phyloP scores from a whole-genome alignment of 805 yeast species.

The Tetrapisispora taiwanensis region DNA sequence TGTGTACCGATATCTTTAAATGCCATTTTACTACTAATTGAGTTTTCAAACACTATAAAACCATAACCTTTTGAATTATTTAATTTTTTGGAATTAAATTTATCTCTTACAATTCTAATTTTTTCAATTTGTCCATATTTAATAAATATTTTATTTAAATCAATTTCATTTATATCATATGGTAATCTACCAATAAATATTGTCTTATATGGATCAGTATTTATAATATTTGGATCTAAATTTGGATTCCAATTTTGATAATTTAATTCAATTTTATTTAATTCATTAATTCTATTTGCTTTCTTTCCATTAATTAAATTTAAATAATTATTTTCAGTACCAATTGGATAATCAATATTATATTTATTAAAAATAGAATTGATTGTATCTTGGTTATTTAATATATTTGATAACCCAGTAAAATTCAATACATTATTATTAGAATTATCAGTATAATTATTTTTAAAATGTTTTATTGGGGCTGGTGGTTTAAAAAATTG shows the following conservation, averaged over 20 bases:
- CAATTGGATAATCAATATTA: slow-evolving; percentile 21
- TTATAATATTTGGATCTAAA: slow-evolving; percentile 44
- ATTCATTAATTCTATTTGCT: slow-evolving; percentile 10
- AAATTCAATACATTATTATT: slow-evolving; percentile 35
- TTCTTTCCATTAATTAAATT: slow-evolving; percentile 20
- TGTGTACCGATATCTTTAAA: slow-evolving; percentile 39
- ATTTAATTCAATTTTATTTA: slow-evolving; percentile 30
- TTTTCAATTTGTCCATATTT: slow-evolving; percentile 64
- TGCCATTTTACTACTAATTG: slow-evolving; percentile 52
- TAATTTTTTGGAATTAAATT: not conserved
- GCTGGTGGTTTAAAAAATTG: slow-evolving; percentile 41
- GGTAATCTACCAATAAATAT: slow-evolving; percentile 68
- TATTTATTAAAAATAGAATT: slow-evolving; percentile 9
- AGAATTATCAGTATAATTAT: slow-evolving; percentile 46
- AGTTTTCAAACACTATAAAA: slow-evolving; percentile 60
- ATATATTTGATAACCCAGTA: slow-evolving; percentile 34
- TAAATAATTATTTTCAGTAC: slow-evolving; percentile 20
- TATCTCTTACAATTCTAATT: slow-evolving; percentile 40
- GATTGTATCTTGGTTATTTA: slow-evolving; percentile 5
- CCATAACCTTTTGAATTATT: slow-evolving; percentile 69
- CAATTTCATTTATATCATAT: slow-evolving; percentile 55
- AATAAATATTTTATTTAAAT: slow-evolving; percentile 50
- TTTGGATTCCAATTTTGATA: slow-evolving; percentile 43
- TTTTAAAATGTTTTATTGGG: slow-evolving; percentile 41
- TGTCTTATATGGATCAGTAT: slow-evolving; percentile 65